Conservation (phyloP, 192 early-diverging fungal species). For the Geranomyces michiganensis region DNA sequence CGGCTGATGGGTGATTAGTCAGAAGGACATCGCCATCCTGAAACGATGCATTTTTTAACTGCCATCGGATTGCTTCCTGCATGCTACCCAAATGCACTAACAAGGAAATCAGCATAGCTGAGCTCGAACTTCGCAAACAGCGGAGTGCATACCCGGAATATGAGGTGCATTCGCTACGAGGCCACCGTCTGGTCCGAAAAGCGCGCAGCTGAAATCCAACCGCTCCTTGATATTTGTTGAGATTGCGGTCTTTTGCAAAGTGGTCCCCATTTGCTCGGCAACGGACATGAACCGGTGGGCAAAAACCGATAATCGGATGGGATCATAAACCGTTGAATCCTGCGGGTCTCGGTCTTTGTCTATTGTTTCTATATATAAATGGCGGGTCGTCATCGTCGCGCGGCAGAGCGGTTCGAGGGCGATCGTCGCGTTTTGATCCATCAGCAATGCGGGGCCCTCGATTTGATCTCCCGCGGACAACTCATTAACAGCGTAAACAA, state of each 20-base stretch:
- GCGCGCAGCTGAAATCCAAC: conserved; percentile 94
- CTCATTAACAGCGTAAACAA: conserved; percentile 69
- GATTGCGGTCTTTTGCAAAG: conserved; percentile 76
- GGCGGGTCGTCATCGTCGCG: conserved; percentile 72
- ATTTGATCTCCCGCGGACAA: conserved; percentile 69
- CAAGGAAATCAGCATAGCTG: no score
- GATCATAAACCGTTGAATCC: conserved; percentile 70
- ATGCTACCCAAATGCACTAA: conserved; percentile 93
- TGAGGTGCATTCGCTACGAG: conserved; percentile 84
- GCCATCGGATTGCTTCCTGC: conserved; percentile 91
- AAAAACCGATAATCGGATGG: conserved; percentile 90
- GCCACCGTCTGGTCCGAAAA: conserved; percentile 76
- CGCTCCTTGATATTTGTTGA: conserved; percentile 99
- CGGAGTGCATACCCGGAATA: no score
- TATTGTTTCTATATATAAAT: conserved; percentile 41
- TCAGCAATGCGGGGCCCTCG: conserved; percentile 86
- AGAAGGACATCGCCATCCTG: conserved; percentile 92
- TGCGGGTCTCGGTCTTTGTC: conserved; percentile 27
- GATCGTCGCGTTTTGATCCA: conserved; percentile 87
- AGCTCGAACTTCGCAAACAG: no score
- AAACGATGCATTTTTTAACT: conserved; percentile 72
- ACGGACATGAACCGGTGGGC: conserved; percentile 97
- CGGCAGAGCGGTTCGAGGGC: conserved; percentile 81
- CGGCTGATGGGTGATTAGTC: conserved; percentile 94
- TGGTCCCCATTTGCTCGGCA: conserved; percentile 52